Base-by-base conservation (phyloP, 768 basidiomycete genomes). In the Mycena metata region DNA sequence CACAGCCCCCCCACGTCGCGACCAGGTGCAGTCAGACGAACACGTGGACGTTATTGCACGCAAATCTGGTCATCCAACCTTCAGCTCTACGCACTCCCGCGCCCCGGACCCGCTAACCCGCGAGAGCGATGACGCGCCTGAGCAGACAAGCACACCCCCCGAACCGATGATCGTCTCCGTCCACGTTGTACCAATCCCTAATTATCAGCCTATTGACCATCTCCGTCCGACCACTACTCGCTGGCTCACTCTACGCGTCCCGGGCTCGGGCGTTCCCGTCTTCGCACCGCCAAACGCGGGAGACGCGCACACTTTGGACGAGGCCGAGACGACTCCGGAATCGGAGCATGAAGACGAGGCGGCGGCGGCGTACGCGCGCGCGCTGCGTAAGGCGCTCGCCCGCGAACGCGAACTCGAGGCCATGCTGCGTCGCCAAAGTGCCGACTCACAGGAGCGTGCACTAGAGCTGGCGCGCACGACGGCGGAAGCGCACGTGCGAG, bases 391-490 rank as follows among this genome's bases (percentile, higher is more conserved):
- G 46, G 55, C 69, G 2, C 61, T 66, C 35, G 65, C 55, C 19
- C 69, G 69, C 33, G 69, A 70, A 50, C 64, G 65, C 2, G 64
- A 50, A 24, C 64, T 70, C 35, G 69, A 70, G 39, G 49, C 8
- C 12, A 43, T 45, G 10, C 30, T 70, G 23, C 33, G 21, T 0
- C 23, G 12, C 30, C 10, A 6, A 45, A 60, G 69, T 15, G 21
- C 13, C 5, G 50, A 43, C 23, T 49, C 46, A 24, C 39, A 26
- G n/a, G 50, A 50, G 24, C 51, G 11, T 8, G 64, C 47, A n/a
- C 23, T 36, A 2, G 43, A 50, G 42, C 23, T 16, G 15, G 64
- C 61, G 23, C 36, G 51, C 16, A 7, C 42, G 6, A 54, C 41
- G 24, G 69, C 61, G 13, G 60, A 54, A 59, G 61, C 60, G 36